Percentiles rank a stretch among this genome's conserved stretches.
phyloP scores from a whole-genome alignment of 306 rosid species.

The Quercus parvula region DNA sequence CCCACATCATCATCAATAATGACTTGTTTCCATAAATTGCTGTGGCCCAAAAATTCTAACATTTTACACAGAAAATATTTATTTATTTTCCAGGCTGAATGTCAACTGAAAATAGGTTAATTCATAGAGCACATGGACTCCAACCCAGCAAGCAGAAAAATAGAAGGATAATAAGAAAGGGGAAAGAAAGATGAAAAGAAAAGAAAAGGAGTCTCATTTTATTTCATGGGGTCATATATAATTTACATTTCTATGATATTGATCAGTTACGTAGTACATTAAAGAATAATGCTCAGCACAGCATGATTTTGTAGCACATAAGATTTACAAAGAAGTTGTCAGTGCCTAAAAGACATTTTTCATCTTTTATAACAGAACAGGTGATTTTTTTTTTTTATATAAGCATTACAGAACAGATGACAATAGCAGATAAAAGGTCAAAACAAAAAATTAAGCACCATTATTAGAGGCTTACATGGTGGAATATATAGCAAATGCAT shows the following conservation, averaged over 20 bases:
- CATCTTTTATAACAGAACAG: neutral
- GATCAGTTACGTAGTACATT: neutral
- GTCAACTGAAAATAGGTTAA: neutral
- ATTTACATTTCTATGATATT: neutral
- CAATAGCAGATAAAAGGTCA: neutral
- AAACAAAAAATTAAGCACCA: neutral
- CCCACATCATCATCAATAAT: neutral
- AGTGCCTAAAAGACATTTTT: neutral
- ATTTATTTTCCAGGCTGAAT: neutral
- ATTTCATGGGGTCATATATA: neutral
- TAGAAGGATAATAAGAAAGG: too few species aligned
- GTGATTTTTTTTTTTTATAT: too few species aligned
- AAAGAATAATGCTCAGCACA: neutral
- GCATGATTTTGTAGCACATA: neutral
- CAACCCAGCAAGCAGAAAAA: too few species aligned
- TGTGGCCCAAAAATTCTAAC: neutral
- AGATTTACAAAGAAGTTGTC: neutral
- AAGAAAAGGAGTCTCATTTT: too few species aligned
- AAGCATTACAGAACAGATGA: neutral
- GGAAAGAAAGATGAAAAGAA: too few species aligned
- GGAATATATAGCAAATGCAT: constrained; percentile 93
- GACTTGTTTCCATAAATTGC: neutral
- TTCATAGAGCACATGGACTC: neutral
- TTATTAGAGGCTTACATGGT: constrained; percentile 62
- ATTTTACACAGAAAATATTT: too few species aligned